phyloP scores from a whole-genome alignment of 768 basidiomycete genomes.

The Pluteus cervinus region DNA sequence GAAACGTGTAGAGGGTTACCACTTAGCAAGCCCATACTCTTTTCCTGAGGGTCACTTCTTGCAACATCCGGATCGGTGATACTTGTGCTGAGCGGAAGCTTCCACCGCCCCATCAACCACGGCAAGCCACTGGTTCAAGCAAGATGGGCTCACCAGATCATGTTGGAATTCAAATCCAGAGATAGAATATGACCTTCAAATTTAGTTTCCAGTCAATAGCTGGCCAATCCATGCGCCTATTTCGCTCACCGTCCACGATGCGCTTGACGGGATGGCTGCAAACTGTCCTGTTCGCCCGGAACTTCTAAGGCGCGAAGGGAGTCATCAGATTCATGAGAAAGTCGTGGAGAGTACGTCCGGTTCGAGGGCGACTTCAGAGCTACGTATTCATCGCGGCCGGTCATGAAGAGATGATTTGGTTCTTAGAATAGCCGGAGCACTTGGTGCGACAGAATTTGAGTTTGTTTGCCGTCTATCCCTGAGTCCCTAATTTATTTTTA shows the following conservation, averaged over 20 bases:
- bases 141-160: conserved; percentile 35
- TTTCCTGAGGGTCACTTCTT: conserved; percentile 48
- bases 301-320: conserved; percentile 79
- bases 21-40: conserved; percentile 70
- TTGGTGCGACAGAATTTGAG: too few relatives aligned
- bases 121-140: background rate
- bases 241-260: conserved; percentile 28
- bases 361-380: conserved; percentile 36
- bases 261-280: too few relatives aligned
- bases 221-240: background rate
- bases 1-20: conserved; percentile 37
- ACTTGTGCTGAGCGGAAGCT: conserved; percentile 70
- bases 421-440: too few relatives aligned
- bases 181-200: conserved; percentile 60
- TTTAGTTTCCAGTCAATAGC: too few relatives aligned
- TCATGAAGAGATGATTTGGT: too few relatives aligned
- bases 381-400: too few relatives aligned
- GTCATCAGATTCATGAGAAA: conserved; percentile 59
- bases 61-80: conserved; percentile 61
- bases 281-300: too few relatives aligned
- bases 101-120: background rate
- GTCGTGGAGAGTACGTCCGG: conserved; percentile 30
- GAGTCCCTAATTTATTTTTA: too few relatives aligned
- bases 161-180: conserved; percentile 76
- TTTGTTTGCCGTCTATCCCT: too few relatives aligned